Percentiles rank a stretch among this genome's conserved stretches.
These are phyloP conservation scores for Trichoderma harzianum DNA, from an alignment of 2,329 filamentous ascomycete genomes.

Conservation along the genomic window DNA sequence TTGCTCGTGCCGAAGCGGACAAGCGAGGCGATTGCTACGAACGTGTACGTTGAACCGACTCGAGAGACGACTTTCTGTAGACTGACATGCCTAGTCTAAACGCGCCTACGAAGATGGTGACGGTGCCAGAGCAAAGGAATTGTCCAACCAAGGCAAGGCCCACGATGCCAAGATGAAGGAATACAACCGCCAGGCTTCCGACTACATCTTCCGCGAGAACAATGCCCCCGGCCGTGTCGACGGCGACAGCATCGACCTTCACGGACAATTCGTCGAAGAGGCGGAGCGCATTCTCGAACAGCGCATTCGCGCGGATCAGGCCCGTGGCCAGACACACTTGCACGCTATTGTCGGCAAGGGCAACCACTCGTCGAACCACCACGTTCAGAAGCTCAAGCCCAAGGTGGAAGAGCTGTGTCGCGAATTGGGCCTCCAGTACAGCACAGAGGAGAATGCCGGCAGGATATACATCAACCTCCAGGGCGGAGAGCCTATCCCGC, in stretches of 20 bases:
- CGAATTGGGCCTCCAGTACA: constrained; percentile 77
- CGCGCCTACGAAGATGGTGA: constrained; percentile 82
- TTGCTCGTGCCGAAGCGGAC: constrained; percentile 75
- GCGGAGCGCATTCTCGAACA: constrained; percentile 86
- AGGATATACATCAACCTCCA: constrained; percentile 84
- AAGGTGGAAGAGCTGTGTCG: constrained; percentile 82
- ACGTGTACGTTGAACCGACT: constrained; percentile 46
- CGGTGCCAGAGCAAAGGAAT: constrained; percentile 74
- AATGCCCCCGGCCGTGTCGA: constrained; percentile 74
- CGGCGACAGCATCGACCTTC: constrained; percentile 84
- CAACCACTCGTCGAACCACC: constrained; percentile 76
- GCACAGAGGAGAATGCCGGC: constrained; percentile 85
- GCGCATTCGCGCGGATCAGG: constrained; percentile 74
- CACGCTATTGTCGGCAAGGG: constrained; percentile 97
- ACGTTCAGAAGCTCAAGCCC: constrained; percentile 95
- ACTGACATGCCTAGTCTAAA: constrained; percentile 37
- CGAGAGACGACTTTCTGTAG: neutral
- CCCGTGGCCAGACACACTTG: constrained; percentile 73
- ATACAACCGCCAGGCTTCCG: constrained; percentile 86
- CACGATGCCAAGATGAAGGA: constrained; percentile 82
- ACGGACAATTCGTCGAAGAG: constrained; percentile 92
- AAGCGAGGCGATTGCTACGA: constrained; percentile 78
- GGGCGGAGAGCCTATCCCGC: constrained; percentile 60
- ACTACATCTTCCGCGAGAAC: constrained; percentile 94
- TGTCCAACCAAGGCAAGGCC: constrained; percentile 79